Evolutionary conservation across 75 land plant genomes (phyloP).

Genomic region (Pinus taeda): DNA sequence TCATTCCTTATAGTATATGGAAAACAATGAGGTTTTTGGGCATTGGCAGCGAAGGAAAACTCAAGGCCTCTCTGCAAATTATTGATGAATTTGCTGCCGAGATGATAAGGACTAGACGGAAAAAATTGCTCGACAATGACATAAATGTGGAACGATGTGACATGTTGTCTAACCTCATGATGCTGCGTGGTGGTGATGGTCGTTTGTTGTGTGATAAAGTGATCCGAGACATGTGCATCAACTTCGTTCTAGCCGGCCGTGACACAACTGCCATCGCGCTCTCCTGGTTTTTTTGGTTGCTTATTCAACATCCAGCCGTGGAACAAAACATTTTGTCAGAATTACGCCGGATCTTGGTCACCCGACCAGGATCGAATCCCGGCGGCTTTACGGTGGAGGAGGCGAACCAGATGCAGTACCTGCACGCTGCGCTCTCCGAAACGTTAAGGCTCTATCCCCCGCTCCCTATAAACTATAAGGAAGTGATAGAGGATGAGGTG

Average conservation of each 20-base stretch:
- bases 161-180: neutral
- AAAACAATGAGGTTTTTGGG: slow-evolving; percentile 35
- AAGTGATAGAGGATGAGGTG: slow-evolving; percentile 38
- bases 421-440: slow-evolving; percentile 62
- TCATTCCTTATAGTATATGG: slow-evolving; percentile 56
- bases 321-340: slow-evolving; percentile 22
- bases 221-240: slow-evolving; percentile 23
- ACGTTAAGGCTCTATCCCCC: slow-evolving; percentile 58
- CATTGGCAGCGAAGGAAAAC: slow-evolving; percentile 47
- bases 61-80: slow-evolving; percentile 28
- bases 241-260: slow-evolving; percentile 34
- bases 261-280: slow-evolving; percentile 30
- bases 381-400: slow-evolving; percentile 20
- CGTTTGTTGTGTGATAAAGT: slow-evolving; percentile 6
- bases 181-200: no score
- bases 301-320: slow-evolving; percentile 17
- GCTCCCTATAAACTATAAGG: slow-evolving; percentile 46
- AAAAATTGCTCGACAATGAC: neutral
- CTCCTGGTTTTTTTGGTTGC: slow-evolving; percentile 38
- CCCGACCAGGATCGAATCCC: neutral
- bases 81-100: slow-evolving; percentile 27
- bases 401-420: slow-evolving; percentile 52
- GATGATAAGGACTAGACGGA: neutral
- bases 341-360: slow-evolving; percentile 13
- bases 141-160: neutral